Conservation (phyloP, 2,329 filamentous ascomycete species). For the Blumeria hordei region DNA sequence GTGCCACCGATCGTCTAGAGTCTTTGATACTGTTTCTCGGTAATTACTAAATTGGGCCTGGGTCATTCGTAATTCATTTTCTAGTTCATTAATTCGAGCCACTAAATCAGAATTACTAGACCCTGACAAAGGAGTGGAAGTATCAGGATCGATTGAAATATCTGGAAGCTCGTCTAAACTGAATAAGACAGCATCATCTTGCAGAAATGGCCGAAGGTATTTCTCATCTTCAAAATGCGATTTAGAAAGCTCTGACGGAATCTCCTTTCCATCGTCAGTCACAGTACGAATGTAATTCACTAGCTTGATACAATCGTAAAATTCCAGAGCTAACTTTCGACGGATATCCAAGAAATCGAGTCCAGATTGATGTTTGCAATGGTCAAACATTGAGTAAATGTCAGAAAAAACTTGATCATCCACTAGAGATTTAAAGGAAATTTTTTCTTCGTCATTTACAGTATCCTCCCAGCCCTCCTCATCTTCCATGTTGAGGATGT, state of each 20-base stretch:
- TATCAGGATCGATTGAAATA: slow-evolving; percentile 15
- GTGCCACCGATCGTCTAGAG: slow-evolving; percentile 18
- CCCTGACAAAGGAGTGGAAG: slow-evolving; percentile 8
- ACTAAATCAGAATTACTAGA: slow-evolving; percentile 9
- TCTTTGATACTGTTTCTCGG: slow-evolving; percentile 17
- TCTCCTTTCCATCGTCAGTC: slow-evolving; percentile 20
- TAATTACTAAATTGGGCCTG: slow-evolving; percentile 19
- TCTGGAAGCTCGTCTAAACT: slow-evolving; percentile 57
- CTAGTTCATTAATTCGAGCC: slow-evolving; percentile 16
- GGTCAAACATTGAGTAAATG: slow-evolving; percentile 37
- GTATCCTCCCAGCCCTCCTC: slow-evolving; percentile 32
- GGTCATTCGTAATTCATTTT: slow-evolving; percentile 17
- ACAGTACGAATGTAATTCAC: slow-evolving; percentile 39
- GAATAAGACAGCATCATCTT: slow-evolving; percentile 76
- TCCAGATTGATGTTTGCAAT: slow-evolving; percentile 39
- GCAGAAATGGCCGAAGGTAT: slow-evolving; percentile 61
- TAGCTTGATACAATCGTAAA: slow-evolving; percentile 48
- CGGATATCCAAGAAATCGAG: slow-evolving; percentile 43
- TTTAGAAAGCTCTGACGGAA: slow-evolving; percentile 26
- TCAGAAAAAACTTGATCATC: slow-evolving; percentile 41
- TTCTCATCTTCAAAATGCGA: slow-evolving; percentile 50
- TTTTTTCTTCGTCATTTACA: slow-evolving; percentile 37
- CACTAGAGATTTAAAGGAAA: slow-evolving; percentile 42
- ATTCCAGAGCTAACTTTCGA: slow-evolving; percentile 37
- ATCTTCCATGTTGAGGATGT: slow-evolving; percentile 18